These are phyloP conservation scores for Taiwanofungus camphoratus DNA, from an alignment of 1,284 basidiomycete species.

Conservation along the genomic window DNA sequence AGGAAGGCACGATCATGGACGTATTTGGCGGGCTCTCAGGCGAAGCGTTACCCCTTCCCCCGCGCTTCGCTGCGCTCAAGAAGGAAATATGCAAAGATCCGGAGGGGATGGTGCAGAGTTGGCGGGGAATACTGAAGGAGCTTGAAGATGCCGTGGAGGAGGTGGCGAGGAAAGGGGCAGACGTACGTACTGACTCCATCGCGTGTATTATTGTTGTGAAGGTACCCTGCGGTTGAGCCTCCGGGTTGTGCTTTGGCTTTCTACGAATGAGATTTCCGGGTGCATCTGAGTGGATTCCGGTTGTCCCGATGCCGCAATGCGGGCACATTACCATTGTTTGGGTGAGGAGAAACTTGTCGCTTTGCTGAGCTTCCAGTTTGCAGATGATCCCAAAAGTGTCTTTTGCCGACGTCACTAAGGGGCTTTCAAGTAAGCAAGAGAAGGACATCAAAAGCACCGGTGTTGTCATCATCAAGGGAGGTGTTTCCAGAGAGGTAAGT, in stretches of 20 bases:
- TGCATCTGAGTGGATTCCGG: no score
- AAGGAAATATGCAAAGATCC: constrained; percentile 44
- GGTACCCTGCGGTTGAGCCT: no score
- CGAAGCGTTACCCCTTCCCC: constrained; percentile 40
- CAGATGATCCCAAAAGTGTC: constrained; percentile 55
- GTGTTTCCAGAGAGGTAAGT: constrained; percentile 44
- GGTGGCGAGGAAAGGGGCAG: constrained; percentile 31
- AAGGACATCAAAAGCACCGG: constrained; percentile 50
- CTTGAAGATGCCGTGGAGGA: constrained; percentile 41
- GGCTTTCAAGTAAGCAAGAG: constrained; percentile 36
- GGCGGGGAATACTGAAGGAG: constrained; percentile 48
- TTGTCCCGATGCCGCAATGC: no score
- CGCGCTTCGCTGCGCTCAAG: constrained; percentile 58
- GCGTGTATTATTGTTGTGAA: no score
- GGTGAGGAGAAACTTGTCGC: no score
- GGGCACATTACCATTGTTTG: no score
- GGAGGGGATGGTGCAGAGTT: constrained; percentile 39
- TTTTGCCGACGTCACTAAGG: constrained; percentile 42
- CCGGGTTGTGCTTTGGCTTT: no score
- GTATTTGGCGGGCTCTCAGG: constrained; percentile 53
- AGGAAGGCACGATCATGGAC: constrained; percentile 37
- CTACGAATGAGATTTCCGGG: no score
- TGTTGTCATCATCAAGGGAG: constrained; percentile 55
- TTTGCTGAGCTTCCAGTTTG: no score
- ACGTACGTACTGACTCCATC: no score